Evolutionary conservation across 228 moss, liverwort and hornwort genomes (phyloP), one percentile per base, ranked within the genome.

Genomic region (Sphagnum fallax): DNA sequence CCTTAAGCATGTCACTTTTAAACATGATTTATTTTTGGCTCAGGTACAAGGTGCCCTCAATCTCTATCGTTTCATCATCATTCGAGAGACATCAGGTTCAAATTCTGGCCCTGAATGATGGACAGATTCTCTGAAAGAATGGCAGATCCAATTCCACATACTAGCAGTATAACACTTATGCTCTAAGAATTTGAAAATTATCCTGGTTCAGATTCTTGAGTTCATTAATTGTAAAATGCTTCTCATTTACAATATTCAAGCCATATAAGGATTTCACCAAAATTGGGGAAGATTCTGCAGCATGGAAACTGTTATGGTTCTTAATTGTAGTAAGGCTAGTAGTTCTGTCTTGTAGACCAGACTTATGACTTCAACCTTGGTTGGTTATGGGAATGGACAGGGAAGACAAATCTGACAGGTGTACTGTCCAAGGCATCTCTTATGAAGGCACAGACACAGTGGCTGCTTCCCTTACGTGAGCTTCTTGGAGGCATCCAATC

Each of bases 21-120:
- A 32, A 32, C 32, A 32, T 32, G 2, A 32, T 32, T 32, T 32
- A 32, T 32, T 51, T 76, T 63, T 74, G 74, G 8, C 4, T 53
- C 64, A 88, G 87, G 75, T 82, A 63, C 87, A 71, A 83, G 81
- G 79, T 77, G 84, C 87, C 68, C 83, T 88, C 67, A 88, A 88
- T 70, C 75, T 88, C 61, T 88, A 88, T 74, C 79, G 84, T 48
- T 84, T 81, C 58, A 75, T 88, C 72, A 75, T 88, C 66, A 79
- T 88, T 70, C 79, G 84, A 63, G 87, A 88, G 79, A 79, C 75
- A 48, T 79, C 81, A 82, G 87, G 87, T 88, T 74, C 8, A 72
- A 12, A 6, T 4, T 65, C 16, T 47, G 32, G 2, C 32, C 32
- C 47, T 6, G 16, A 62, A 62, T 6, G 6, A 6, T 6, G 7